Evolutionary conservation across 371 early-diverging fungal species (phyloP), one percentile per base, ranked within the genome.

Genomic region (Mucor ambiguus): DNA sequence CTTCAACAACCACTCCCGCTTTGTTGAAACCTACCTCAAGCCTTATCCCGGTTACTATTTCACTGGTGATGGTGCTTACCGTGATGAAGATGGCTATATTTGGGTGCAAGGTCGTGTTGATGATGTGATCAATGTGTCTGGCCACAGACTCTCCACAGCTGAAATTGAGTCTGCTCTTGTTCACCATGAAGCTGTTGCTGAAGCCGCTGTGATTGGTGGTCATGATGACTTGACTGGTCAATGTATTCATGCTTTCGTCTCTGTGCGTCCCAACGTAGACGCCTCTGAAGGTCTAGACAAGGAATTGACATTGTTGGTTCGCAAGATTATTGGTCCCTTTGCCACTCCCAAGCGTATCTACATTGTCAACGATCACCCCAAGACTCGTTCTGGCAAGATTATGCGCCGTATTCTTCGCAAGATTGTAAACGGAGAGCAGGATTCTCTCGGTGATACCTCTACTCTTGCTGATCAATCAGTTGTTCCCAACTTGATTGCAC

Each of bases 71-170:
- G 92, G 98, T 63, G 96, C 91, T 64, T 85, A 85, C 41, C 83
- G 93, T 41, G 97, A 96, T 70, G 80, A 85, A 60, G 96, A 96
- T 71, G 96, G 96, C n/a, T 96, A 95, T 82, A 90, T 90, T 77
- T 96, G 96, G 96, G 89, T 96, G 65, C 88, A 92, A 37, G 96
- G 96, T 44, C 92, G 96, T 68, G 95, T 96, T 12, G 96, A 95
- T 77, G 95, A 99, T 78, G 98, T 98, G 37, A 95, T 98, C 78
- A 98, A 98, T 80, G 97, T 98, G 10, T 90, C 95, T 30, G 99
- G 99, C 10, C 99, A 99, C 80, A 90, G 99, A 64, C 77, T 99
- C 66, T 91, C 91, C 55, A 98, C 99, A 1, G 92, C 98, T 54
- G 99, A 98, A 86, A 92, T 99, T 61, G 96, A 96, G 75, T 92